Conservation (phyloP, 106 monocot species). For the Platanthera guangdongensis region DNA sequence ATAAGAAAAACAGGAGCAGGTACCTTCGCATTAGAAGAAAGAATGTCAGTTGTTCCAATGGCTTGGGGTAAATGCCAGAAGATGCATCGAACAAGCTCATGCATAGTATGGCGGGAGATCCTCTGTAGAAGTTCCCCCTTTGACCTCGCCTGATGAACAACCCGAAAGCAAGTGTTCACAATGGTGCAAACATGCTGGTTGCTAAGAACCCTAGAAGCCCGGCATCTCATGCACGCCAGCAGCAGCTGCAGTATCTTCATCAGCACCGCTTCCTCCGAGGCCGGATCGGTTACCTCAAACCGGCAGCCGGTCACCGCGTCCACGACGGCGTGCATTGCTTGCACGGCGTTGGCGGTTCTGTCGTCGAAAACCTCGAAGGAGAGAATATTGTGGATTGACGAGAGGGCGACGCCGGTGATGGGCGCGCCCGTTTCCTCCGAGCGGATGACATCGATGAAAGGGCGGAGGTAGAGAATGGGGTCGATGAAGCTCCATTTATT, state of each 20-base stretch:
- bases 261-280: constrained; percentile 70
- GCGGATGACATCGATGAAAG: constrained; percentile 71
- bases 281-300: constrained; percentile 76
- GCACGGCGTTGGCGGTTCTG: constrained; percentile 16
- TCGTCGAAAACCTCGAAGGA: constrained; percentile 40
- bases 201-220: constrained; percentile 33
- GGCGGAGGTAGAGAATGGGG: constrained; percentile 45
- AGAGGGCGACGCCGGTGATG: constrained; percentile 73
- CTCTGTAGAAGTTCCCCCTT: constrained; percentile 78
- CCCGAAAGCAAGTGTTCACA: constrained; percentile 70
- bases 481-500: constrained; percentile 28
- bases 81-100: constrained; percentile 54
- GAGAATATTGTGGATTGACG: constrained; percentile 65
- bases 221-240: constrained; percentile 54
- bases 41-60: not conserved
- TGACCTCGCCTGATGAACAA: constrained; percentile 68
- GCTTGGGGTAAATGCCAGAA: constrained; percentile 41
- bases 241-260: constrained; percentile 70
- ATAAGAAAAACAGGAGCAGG: not conserved
- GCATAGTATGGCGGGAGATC: constrained; percentile 70
- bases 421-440: constrained; percentile 86
- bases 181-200: constrained; percentile 72
- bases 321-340: constrained; percentile 39
- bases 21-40: constrained; percentile 25
- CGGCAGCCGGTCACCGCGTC: constrained; percentile 71